These are phyloP conservation scores for Choiromyces venosus DNA, from an alignment of 495 filamentous ascomycete species.

Conservation along the genomic window DNA sequence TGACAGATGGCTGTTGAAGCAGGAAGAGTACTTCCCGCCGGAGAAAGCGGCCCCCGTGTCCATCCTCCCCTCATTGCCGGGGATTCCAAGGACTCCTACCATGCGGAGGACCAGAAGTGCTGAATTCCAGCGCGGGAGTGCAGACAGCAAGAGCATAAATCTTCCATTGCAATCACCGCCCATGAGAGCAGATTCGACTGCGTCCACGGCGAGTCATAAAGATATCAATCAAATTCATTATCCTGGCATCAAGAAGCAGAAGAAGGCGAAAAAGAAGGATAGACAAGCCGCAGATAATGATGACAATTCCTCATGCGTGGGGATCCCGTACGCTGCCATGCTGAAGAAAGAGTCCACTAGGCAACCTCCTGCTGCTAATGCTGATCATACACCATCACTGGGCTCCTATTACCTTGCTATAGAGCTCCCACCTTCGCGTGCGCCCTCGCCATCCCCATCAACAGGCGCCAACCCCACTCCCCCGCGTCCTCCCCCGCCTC, in stretches of 20 bases:
- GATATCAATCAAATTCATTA: too few relatives aligned
- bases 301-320: slow-evolving; percentile 14
- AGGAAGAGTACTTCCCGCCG: slow-evolving; percentile 8
- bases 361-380: not conserved
- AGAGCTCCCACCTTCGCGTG: not conserved
- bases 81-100: not conserved
- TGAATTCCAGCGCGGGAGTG: not conserved
- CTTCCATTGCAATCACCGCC: not conserved
- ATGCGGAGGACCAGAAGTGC: not conserved
- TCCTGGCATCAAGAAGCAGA: not conserved
- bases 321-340: slow-evolving; percentile 22
- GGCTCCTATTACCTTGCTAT: not conserved
- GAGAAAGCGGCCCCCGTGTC: slow-evolving; percentile 5
- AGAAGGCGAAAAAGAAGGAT: slow-evolving; percentile 1
- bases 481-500: not conserved
- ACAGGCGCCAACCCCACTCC: not conserved
- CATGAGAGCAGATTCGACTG: slow-evolving; percentile 7
- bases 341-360: slow-evolving; percentile 3
- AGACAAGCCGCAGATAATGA: not conserved
- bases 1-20: slow-evolving; percentile 16
- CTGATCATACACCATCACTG: not conserved
- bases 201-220: not conserved
- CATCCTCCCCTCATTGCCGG: slow-evolving; percentile 5
- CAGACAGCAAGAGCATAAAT: not conserved
- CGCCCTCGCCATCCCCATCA: not conserved